Percentiles rank a stretch among this genome's conserved stretches.
Evolutionary conservation across 2,329 filamentous ascomycete species (phyloP).

Genomic region (Colletotrichum liaoningense): DNA sequence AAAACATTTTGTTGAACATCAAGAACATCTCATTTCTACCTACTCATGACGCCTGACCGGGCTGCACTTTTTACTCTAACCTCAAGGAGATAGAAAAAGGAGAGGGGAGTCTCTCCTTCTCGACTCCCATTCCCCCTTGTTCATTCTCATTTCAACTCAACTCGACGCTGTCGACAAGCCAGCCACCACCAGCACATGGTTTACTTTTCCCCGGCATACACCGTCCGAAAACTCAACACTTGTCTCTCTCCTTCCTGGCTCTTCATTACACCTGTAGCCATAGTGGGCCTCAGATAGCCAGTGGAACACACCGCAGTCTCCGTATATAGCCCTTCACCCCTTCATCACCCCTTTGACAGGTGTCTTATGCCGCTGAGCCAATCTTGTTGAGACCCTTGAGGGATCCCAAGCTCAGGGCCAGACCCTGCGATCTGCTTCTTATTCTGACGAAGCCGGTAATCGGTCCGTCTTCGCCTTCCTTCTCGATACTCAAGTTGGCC

Average conservation of each 20-base stretch:
- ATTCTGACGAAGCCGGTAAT: slow-evolving; percentile 98
- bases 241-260: neutral
- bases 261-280: slow-evolving; percentile 24
- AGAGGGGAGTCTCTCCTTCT: neutral
- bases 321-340: slow-evolving; percentile 18
- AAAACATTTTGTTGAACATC: slow-evolving; percentile 14
- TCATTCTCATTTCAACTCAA: slow-evolving; percentile 24
- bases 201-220: neutral
- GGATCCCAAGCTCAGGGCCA: slow-evolving; percentile 92
- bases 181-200: neutral
- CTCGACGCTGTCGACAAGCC: slow-evolving; percentile 6
- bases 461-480: slow-evolving; percentile 93
- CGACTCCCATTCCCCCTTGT: too few species aligned
- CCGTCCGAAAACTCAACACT: neutral
- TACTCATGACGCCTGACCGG: slow-evolving; percentile 36
- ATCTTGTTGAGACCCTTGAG: slow-evolving; percentile 94
- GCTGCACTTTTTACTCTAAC: slow-evolving; percentile 37
- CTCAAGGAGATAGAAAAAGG: slow-evolving; percentile 3
- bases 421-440: slow-evolving; percentile 93
- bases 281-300: neutral
- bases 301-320: slow-evolving; percentile 20
- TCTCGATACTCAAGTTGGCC: slow-evolving; percentile 97
- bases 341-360: neutral
- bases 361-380: slow-evolving; percentile 54
- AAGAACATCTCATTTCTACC: slow-evolving; percentile 36